phyloP scores from a whole-genome alignment of 2,329 filamentous ascomycete species.

The Fusarium proliferatum region DNA sequence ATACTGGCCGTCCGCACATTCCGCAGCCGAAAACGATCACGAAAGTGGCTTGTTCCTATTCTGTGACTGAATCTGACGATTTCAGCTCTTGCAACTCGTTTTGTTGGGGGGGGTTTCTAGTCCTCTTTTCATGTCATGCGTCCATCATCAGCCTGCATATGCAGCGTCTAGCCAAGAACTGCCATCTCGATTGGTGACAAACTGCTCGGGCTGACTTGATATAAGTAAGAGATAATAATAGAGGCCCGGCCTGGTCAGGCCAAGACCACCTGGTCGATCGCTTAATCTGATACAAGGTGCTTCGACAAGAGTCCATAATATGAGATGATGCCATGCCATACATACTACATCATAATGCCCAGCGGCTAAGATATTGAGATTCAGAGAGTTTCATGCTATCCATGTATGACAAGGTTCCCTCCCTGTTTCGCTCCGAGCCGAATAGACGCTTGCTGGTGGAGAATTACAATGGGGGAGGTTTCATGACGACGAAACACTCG shows the following conservation, averaged over 20 bases:
- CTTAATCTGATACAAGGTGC: constrained; percentile 32
- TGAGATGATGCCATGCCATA: constrained; percentile 14
- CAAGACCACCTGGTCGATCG: constrained; percentile 15
- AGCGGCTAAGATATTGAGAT: constrained; percentile 21
- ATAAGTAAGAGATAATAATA: background rate
- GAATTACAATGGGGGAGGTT: background rate
- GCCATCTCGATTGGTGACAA: constrained; percentile 2
- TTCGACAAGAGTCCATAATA: constrained; percentile 14
- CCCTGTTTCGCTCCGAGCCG: background rate
- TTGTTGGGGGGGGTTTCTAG: background rate
- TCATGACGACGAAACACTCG: constrained; percentile 16
- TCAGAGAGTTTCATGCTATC: background rate
- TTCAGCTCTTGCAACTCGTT: background rate
- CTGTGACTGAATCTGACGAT: constrained; percentile 7
- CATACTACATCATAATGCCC: background rate
- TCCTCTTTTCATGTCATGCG: background rate
- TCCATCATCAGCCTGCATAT: background rate
- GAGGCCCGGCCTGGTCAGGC: constrained; percentile 11
- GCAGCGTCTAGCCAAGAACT: constrained; percentile 2
- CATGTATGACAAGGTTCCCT: background rate
- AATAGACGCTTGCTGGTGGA: constrained; percentile 10
- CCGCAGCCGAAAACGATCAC: constrained; percentile 17
- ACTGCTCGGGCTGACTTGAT: background rate
- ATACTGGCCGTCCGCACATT: constrained; percentile 11
- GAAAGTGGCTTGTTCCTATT: background rate